Percentiles rank a stretch among this genome's conserved stretches.
Evolutionary conservation across 2,329 filamentous ascomycete genomes (phyloP).

Genomic region (Aspergillus sp.): DNA sequence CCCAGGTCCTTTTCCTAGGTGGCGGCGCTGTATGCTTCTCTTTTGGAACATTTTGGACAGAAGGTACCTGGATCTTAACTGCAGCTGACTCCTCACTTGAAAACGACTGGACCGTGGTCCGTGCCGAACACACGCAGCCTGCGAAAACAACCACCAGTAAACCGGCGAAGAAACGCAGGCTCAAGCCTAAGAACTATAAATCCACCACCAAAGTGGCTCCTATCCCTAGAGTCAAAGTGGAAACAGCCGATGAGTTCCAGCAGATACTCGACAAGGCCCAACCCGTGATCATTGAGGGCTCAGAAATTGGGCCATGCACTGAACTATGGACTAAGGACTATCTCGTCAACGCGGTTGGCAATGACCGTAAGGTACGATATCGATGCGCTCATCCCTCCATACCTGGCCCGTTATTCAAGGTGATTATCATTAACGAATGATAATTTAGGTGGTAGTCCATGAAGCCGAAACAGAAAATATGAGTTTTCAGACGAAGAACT

Average conservation of each 20-base stretch:
- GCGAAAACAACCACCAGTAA: slow-evolving; percentile 8
- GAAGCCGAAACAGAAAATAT: slow-evolving; percentile 65
- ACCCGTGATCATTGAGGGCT: slow-evolving; percentile 65
- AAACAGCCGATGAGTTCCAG: slow-evolving; percentile 58
- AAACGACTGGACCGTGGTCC: slow-evolving; percentile 35
- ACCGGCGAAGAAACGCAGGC: neutral
- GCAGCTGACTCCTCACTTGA: slow-evolving; percentile 21
- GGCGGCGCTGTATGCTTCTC: slow-evolving; percentile 89
- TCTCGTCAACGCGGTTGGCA: slow-evolving; percentile 62
- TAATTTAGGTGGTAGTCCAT: slow-evolving; percentile 68
- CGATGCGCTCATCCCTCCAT: neutral
- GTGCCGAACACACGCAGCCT: slow-evolving; percentile 14
- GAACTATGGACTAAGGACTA: slow-evolving; percentile 68
- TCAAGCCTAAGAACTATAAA: slow-evolving; percentile 15
- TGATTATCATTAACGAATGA: neutral
- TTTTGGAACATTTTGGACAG: slow-evolving; percentile 84
- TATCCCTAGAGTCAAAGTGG: slow-evolving; percentile 56
- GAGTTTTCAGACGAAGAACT: slow-evolving; percentile 83
- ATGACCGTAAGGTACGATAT: slow-evolving; percentile 56
- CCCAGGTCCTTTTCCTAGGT: slow-evolving; percentile 64
- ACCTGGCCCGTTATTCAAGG: neutral
- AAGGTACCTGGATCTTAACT: slow-evolving; percentile 54
- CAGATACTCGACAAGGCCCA: slow-evolving; percentile 57
- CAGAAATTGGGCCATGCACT: slow-evolving; percentile 67
- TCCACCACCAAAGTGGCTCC: slow-evolving; percentile 13